Percentiles rank a stretch among this genome's conserved stretches.
Evolutionary conservation across 2,329 filamentous ascomycete genomes (phyloP).

Genomic region (Sordariomycetes sp.): DNA sequence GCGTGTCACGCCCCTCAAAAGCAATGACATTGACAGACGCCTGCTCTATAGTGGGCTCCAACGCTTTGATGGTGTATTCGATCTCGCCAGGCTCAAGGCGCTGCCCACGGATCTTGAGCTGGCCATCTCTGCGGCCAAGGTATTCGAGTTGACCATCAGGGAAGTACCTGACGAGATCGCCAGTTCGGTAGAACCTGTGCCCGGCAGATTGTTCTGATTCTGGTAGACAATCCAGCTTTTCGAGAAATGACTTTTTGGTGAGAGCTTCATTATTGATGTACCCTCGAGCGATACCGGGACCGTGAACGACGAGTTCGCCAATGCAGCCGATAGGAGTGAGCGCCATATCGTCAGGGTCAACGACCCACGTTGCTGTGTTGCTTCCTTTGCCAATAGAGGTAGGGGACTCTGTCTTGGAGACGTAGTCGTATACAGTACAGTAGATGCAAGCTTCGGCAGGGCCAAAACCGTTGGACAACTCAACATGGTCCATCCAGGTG

Average conservation of each 20-base stretch:
- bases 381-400: constrained; percentile 6
- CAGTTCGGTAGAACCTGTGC: constrained; percentile 71
- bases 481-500: constrained; percentile 13
- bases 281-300: constrained; percentile 65
- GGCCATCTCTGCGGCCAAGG: constrained; percentile 64
- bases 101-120: constrained; percentile 75
- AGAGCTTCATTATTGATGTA: constrained; percentile 43
- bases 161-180: constrained; percentile 73
- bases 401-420: constrained; percentile 10
- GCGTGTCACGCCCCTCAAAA: constrained; percentile 16
- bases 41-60: constrained; percentile 27
- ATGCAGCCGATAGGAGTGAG: constrained; percentile 45
- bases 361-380: constrained; percentile 21
- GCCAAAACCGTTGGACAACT: constrained; percentile 28
- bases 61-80: constrained; percentile 29
- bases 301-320: constrained; percentile 85
- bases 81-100: constrained; percentile 74
- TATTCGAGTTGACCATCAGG: constrained; percentile 68
- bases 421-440: constrained; percentile 15
- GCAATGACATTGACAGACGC: constrained; percentile 37
- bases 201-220: constrained; percentile 17
- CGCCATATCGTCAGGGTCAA: constrained; percentile 18
- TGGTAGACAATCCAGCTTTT: constrained; percentile 44
- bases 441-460: constrained; percentile 27
- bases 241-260: constrained; percentile 39